These are phyloP conservation scores for Atkinsonella texensis DNA, from an alignment of 2,329 filamentous ascomycete species.

Conservation along the genomic window DNA sequence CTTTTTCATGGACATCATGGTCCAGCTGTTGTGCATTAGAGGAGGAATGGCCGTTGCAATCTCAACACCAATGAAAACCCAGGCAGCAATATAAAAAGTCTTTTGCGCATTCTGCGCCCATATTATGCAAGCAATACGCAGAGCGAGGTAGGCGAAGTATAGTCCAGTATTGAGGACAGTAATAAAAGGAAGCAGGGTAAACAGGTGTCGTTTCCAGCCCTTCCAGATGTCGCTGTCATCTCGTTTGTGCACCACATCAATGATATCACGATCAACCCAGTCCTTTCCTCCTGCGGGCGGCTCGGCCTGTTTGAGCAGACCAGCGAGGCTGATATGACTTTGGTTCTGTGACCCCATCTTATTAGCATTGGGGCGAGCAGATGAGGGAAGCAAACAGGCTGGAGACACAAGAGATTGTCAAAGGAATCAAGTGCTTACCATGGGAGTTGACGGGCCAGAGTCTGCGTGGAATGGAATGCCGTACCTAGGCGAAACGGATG, in stretches of 20 bases:
- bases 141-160: constrained; percentile 36
- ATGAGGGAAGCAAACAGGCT: background rate
- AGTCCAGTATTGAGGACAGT: constrained; percentile 28
- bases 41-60: constrained; percentile 40
- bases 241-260: constrained; percentile 29
- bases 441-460: constrained; percentile 9
- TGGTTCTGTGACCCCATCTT: constrained; percentile 21
- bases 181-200: constrained; percentile 24
- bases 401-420: background rate
- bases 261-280: constrained; percentile 19
- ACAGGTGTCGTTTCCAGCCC: constrained; percentile 30
- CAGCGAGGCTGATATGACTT: constrained; percentile 29
- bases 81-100: constrained; percentile 35
- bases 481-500: constrained; percentile 5
- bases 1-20: constrained; percentile 43
- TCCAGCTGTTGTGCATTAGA: constrained; percentile 45
- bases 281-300: constrained; percentile 21
- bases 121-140: constrained; percentile 41
- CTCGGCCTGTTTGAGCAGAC: constrained; percentile 22
- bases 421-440: constrained; percentile 5
- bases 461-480: constrained; percentile 7
- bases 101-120: constrained; percentile 31
- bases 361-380: constrained; percentile 5
- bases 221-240: constrained; percentile 32
- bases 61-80: constrained; percentile 46